Percentiles rank a stretch among this genome's conserved stretches.
These are phyloP conservation scores for Penicillium sclerotigenum DNA, from an alignment of 2,329 filamentous ascomycete species.

Conservation along the genomic window DNA sequence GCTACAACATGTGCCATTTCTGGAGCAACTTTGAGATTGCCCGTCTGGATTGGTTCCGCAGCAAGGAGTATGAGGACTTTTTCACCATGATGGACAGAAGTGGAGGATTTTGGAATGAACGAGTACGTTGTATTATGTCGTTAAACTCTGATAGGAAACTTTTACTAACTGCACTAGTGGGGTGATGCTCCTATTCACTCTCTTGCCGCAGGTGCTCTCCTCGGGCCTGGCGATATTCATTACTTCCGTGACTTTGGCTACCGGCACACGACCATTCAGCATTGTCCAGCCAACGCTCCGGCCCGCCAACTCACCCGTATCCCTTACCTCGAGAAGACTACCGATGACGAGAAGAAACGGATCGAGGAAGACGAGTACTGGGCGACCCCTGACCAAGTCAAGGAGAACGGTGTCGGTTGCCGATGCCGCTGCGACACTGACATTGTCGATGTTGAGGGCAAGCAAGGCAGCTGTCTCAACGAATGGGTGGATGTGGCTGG, in stretches of 20 bases:
- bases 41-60: conserved; percentile 89
- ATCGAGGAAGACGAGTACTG: conserved; percentile 95
- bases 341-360: conserved; percentile 74
- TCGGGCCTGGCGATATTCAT: conserved; percentile 80
- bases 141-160: not conserved
- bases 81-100: conserved; percentile 99
- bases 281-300: conserved; percentile 94
- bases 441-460: conserved; percentile 95
- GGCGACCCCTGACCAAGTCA: conserved; percentile 79
- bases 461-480: conserved; percentile 88
- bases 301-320: conserved; percentile 76
- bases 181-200: conserved; percentile 98
- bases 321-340: conserved; percentile 79
- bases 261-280: conserved; percentile 96
- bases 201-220: conserved; percentile 83
- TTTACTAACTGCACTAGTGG: conserved; percentile 63
- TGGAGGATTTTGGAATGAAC: conserved; percentile 98
- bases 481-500: conserved; percentile 98
- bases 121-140: conserved; percentile 58
- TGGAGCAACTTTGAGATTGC: conserved; percentile 99
- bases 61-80: conserved; percentile 95
- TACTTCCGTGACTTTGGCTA: conserved; percentile 99
- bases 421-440: conserved; percentile 96
- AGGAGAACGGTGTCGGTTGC: conserved; percentile 96
- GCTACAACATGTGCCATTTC: conserved; percentile 99